phyloP scores from a whole-genome alignment of 129 eudicot genomes.

The Solidago caesia region DNA sequence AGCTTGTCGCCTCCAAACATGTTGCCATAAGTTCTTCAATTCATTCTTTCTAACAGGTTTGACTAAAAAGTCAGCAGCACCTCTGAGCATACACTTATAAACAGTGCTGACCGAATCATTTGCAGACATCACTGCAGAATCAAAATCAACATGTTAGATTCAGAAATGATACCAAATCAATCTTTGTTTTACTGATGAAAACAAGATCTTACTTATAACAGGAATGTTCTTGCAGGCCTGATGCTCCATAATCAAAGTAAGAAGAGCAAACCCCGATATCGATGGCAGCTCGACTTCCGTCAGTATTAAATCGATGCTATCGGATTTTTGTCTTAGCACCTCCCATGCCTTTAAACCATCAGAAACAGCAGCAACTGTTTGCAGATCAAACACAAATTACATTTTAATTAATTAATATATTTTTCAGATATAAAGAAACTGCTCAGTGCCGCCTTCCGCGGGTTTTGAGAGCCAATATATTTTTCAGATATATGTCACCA shows the following conservation, averaged over 20 bases:
- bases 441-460: too few relatives aligned
- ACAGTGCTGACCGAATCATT: slow-evolving; percentile 82
- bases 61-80: slow-evolving; percentile 92
- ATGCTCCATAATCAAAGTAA: slow-evolving; percentile 72
- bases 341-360: slow-evolving; percentile 98
- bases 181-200: not conserved
- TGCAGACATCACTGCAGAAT: slow-evolving; percentile 81
- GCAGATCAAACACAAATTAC: slow-evolving; percentile 9
- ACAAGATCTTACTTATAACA: slow-evolving; percentile 67
- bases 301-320: slow-evolving; percentile 69
- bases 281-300: slow-evolving; percentile 88
- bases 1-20: slow-evolving; percentile 91
- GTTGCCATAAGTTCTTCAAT: slow-evolving; percentile 94
- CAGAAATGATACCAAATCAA: not conserved
- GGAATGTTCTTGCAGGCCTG: slow-evolving; percentile 86
- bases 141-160: not conserved
- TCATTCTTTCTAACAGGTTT: slow-evolving; percentile 89
- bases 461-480: too few relatives aligned
- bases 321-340: slow-evolving; percentile 57
- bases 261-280: slow-evolving; percentile 82
- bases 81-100: slow-evolving; percentile 88
- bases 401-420: not conserved
- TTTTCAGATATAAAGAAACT: too few relatives aligned
- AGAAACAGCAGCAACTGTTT: slow-evolving; percentile 77
- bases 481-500: too few relatives aligned